A percentile compares a stretch with the other conserved stretches of the same genome.
phyloP scores from a whole-genome alignment of 2,329 filamentous ascomycete genomes.

The Clarireedia hainanense region DNA sequence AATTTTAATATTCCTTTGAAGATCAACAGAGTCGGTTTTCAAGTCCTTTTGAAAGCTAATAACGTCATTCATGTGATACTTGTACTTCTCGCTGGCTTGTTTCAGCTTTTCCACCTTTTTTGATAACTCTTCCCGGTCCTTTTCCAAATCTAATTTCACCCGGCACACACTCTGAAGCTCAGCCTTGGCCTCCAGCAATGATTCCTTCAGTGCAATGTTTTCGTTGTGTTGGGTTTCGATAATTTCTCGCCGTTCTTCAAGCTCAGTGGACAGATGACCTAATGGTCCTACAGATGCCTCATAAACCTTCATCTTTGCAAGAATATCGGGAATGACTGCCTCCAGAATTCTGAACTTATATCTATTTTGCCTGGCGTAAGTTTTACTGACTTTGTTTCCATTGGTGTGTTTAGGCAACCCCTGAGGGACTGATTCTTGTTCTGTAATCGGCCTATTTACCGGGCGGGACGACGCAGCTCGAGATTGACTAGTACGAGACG shows the following conservation, averaged over 20 bases:
- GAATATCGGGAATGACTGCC: too few species aligned
- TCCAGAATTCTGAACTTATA: not conserved
- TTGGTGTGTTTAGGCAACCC: not conserved
- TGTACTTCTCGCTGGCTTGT: constrained; percentile 23
- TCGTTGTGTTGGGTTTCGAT: constrained; percentile 7
- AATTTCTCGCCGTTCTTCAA: too few species aligned
- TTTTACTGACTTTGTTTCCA: too few species aligned
- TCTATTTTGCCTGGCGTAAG: too few species aligned
- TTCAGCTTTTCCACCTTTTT: constrained; percentile 21
- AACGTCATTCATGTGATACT: constrained; percentile 29
- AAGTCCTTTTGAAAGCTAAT: constrained; percentile 19
- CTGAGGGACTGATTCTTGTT: not conserved
- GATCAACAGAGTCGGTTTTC: constrained; percentile 2
- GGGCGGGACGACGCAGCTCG: not conserved
- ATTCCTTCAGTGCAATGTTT: constrained; percentile 6
- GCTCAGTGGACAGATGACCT: too few species aligned
- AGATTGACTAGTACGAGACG: not conserved
- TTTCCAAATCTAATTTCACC: constrained; percentile 9
- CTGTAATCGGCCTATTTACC: not conserved
- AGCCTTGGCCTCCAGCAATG: constrained; percentile 5
- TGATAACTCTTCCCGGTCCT: constrained; percentile 15
- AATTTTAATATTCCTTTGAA: not conserved
- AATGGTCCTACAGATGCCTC: too few species aligned
- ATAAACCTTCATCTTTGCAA: too few species aligned
- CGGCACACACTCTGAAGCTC: constrained; percentile 4